These are phyloP conservation scores for Zizania palustris DNA, from an alignment of 202 grass and related monocot genomes.

Conservation along the genomic window DNA sequence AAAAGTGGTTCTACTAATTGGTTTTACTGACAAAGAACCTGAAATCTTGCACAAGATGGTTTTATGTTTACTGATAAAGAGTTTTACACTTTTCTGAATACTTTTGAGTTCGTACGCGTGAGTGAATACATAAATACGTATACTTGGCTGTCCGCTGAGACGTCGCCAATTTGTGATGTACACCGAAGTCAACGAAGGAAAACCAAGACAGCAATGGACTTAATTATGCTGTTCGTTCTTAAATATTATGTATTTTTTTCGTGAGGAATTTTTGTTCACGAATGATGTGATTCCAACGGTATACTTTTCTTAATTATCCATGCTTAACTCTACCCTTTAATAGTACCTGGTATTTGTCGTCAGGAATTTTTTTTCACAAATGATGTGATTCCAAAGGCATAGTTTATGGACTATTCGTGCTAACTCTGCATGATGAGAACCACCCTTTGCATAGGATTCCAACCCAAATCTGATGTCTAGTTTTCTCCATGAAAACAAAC, in stretches of 20 bases:
- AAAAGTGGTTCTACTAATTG: not conserved
- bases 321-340: too few relatives aligned
- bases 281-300: not conserved
- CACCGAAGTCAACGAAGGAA: conserved; percentile 28
- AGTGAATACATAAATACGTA: not conserved
- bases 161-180: conserved; percentile 38
- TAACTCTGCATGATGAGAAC: not conserved
- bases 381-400: too few relatives aligned
- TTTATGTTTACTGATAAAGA: conserved; percentile 2
- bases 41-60: not conserved
- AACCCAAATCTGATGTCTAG: not conserved
- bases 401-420: not conserved
- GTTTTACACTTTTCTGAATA: conserved; percentile 1
- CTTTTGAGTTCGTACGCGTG: not conserved
- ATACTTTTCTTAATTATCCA: not conserved
- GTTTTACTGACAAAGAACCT: not conserved
- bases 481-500: not conserved
- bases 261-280: not conserved
- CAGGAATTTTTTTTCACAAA: not conserved
- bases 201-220: not conserved
- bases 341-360: not conserved
- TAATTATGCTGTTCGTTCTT: not conserved
- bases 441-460: not conserved
- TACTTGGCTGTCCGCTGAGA: conserved; percentile 57
- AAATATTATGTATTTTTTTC: not conserved